Base-by-base conservation (phyloP, 2,329 filamentous ascomycete species). In the Ophiosphaerella narmari region DNA sequence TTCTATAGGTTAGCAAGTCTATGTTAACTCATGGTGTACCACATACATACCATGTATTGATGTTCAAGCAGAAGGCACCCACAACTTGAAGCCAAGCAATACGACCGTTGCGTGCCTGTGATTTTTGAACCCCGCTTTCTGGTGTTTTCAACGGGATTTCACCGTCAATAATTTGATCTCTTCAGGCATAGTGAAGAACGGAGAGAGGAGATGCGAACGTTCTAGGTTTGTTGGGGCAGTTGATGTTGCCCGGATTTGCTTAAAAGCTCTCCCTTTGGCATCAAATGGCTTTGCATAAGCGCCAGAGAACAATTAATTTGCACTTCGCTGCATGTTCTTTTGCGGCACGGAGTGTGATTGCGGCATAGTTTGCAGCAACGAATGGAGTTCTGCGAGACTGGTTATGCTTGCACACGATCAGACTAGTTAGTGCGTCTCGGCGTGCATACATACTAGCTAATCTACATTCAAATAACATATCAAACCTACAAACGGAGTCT, bases 1-100 rank as follows among this genome's bases (percentile, higher is more conserved):
- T 16, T 33, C 14, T 24, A 44, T 1, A 59, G 12, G 44, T 48
- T 33, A 62, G 9, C 26, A 29, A 29, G 26, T 29, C 7, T 29
- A 29, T 29, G 16, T 29, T 4, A 11, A 29, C 4, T 29, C 26
- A 29, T 29, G 9, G 7, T 7, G 26, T 29, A 29, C 9, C 26
- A 11, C 26, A 52, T 23, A 54, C 55, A 9, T 56, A 62, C 59
- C 61, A 63, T 18, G 55, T 57, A 35, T 52, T 57, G 33, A 59
- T 43, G 33, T 41, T 41, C 23, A 47, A 16, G 31, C 36, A 40
- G 33, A 47, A 47, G 24, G 23, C 31, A 21, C 44, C 44, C 13
- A 41, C 18, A 13, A 40, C 36, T 24, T 47, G 44, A 6, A 47
- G 33, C 44, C 44, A 47, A 16, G 42, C 31, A 36, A 36, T 36